These are phyloP conservation scores for Haplosporangium sp. DNA, from an alignment of 371 early-diverging fungal genomes.

Conservation along the genomic window DNA sequence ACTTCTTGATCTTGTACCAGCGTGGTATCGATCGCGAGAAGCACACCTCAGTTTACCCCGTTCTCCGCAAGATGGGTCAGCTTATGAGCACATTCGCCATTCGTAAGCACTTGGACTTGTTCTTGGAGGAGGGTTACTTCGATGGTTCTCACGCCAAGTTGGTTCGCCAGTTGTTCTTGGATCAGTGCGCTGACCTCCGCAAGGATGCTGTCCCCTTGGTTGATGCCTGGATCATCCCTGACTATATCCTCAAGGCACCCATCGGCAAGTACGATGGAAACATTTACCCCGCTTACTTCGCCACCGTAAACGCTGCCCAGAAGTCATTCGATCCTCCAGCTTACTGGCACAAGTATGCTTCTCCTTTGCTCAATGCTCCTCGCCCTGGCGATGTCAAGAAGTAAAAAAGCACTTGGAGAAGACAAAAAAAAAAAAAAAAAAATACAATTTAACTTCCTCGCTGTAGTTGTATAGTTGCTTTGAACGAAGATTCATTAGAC, in stretches of 20 bases:
- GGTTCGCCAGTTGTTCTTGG: slow-evolving; percentile 59
- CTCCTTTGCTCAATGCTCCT: slow-evolving; percentile 29
- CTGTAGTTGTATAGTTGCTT: too few relatives aligned
- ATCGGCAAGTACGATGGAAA: slow-evolving; percentile 75
- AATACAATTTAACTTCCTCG: too few relatives aligned
- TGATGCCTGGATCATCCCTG: slow-evolving; percentile 73
- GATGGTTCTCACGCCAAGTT: slow-evolving; percentile 62
- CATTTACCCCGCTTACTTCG: slow-evolving; percentile 62
- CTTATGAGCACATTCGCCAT: slow-evolving; percentile 52
- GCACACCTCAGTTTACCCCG: slow-evolving; percentile 33
- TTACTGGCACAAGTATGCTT: slow-evolving; percentile 48
- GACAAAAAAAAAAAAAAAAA: too few relatives aligned
- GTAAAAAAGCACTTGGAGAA: too few relatives aligned
- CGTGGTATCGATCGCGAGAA: slow-evolving; percentile 41
- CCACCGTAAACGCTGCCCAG: slow-evolving; percentile 45
- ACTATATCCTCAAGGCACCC: slow-evolving; percentile 74
- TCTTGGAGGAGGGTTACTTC: slow-evolving; percentile 66
- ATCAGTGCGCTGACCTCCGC: slow-evolving; percentile 67
- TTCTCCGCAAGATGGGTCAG: slow-evolving; percentile 54
- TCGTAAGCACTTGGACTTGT: slow-evolving; percentile 61
- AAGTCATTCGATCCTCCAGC: slow-evolving; percentile 48
- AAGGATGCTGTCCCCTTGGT: slow-evolving; percentile 70
- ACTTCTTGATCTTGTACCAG: slow-evolving; percentile 44
- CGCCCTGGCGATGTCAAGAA: too few relatives aligned
- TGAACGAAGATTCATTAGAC: too few relatives aligned